A percentile compares a stretch with the other conserved stretches of the same genome.
Conservation (phyloP, 768 basidiomycete species). For the Lactifluus piperatus region DNA sequence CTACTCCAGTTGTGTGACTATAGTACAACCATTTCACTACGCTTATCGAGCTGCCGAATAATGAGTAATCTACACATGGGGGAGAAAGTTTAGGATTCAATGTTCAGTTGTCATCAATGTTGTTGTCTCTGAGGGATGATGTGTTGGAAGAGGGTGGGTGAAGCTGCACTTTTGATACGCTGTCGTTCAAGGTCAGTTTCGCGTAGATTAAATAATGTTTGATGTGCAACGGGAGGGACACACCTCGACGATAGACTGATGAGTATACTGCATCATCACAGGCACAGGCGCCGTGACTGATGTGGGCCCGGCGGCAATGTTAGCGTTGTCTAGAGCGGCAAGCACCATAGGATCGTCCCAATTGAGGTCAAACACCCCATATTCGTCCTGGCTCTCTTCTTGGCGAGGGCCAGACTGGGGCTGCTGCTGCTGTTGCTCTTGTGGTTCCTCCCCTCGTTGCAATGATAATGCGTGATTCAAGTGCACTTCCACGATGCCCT, state of each 20-base stretch:
- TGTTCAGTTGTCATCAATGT: background rate
- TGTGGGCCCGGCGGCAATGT: background rate
- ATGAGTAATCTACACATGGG: background rate
- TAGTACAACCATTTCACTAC: too few relatives aligned
- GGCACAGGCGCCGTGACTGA: background rate
- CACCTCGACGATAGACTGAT: constrained; percentile 9
- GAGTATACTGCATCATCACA: constrained; percentile 3
- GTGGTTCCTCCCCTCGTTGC: constrained; percentile 28
- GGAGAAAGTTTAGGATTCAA: background rate
- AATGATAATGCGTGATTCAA: constrained; percentile 34
- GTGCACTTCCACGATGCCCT: constrained; percentile 45
- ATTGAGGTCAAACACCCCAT: constrained; percentile 48
- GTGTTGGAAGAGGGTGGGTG: background rate
- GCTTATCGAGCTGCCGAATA: background rate
- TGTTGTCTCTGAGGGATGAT: background rate
- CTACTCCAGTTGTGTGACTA: too few relatives aligned
- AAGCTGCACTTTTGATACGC: constrained; percentile 2
- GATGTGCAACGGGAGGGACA: background rate
- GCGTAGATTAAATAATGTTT: background rate
- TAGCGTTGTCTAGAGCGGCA: constrained; percentile 29
- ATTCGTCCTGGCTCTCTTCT: constrained; percentile 77
- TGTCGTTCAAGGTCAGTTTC: background rate
- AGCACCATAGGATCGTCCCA: constrained; percentile 51
- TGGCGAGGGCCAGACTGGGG: constrained; percentile 30
- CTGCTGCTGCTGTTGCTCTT: constrained; percentile 29